Percentiles rank a stretch among this genome's conserved stretches.
These are phyloP conservation scores for Phyllostachys edulis DNA, from an alignment of 176 grass and related monocot genomes.

Conservation along the genomic window DNA sequence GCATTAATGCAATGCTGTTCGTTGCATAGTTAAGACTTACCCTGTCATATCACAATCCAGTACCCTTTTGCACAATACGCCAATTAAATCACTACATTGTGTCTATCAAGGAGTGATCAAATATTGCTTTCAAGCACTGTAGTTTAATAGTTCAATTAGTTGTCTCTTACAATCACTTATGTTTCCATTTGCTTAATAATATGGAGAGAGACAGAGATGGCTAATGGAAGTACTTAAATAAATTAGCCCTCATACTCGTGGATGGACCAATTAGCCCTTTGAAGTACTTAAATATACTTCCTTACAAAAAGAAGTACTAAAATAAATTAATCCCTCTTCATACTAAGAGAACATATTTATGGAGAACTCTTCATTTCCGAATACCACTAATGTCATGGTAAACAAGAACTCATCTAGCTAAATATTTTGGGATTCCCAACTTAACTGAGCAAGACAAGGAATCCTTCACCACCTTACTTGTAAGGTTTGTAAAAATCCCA, in stretches of 20 bases:
- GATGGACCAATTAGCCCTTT: not conserved
- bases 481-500: not conserved
- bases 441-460: not conserved
- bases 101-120: slow-evolving; percentile 15
- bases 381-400: slow-evolving; percentile 1
- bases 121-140: slow-evolving; percentile 22
- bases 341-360: not conserved
- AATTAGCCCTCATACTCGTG: not conserved
- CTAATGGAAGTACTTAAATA: not conserved
- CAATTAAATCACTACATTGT: not conserved
- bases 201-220: not conserved
- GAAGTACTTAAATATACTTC: not conserved
- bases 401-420: not conserved
- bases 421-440: slow-evolving; percentile 22
- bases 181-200: slow-evolving; percentile 17
- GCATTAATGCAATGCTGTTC: slow-evolving; percentile 1
- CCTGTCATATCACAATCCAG: slow-evolving; percentile 12
- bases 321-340: not conserved
- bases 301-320: not conserved
- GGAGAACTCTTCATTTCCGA: not conserved
- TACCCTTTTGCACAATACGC: not conserved
- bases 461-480: slow-evolving; percentile 19
- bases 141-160: slow-evolving; percentile 11
- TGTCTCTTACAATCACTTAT: not conserved
- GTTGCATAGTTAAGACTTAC: not conserved